Evolutionary conservation across 1,284 basidiomycete species (phyloP).

Genomic region (Heliocybe sulcata): DNA sequence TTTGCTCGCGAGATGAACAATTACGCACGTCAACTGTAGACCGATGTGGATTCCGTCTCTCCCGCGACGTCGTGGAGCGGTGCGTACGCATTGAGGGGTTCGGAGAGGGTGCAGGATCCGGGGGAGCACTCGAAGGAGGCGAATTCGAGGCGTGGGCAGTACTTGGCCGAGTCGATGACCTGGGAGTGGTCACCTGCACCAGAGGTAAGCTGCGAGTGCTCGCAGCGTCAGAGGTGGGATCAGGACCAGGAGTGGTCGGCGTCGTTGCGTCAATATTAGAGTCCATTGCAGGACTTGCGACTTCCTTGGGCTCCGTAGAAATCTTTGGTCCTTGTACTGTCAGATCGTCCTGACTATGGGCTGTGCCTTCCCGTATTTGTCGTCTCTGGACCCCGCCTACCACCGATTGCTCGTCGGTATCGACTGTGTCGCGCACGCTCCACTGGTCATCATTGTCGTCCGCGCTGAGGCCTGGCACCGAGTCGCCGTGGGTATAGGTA

Average conservation of each 20-base stretch:
- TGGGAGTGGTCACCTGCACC: conserved; percentile 37
- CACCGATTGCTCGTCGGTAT: background rate
- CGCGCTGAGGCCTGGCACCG: conserved; percentile 2
- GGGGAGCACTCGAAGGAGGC: conserved; percentile 19
- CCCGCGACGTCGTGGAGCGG: conserved; percentile 19
- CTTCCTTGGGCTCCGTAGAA: background rate
- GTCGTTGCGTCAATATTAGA: background rate
- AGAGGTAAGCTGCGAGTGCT: conserved; percentile 55
- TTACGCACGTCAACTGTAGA: conserved; percentile 38
- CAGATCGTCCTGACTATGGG: background rate
- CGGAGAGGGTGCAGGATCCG: conserved; percentile 20
- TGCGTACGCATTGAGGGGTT: conserved; percentile 5
- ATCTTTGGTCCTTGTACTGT: conserved; percentile 1
- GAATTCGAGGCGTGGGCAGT: conserved; percentile 17
- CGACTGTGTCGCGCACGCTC: conserved; percentile 2
- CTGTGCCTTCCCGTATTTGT: background rate
- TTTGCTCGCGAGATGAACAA: background rate
- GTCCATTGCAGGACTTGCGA: background rate
- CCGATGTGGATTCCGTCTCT: conserved; percentile 31
- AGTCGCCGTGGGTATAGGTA: conserved; percentile 1
- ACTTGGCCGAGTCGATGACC: background rate
- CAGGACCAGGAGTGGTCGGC: conserved; percentile 2
- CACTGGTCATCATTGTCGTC: conserved; percentile 8
- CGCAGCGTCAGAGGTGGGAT: conserved; percentile 30
- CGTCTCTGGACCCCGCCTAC: background rate